Percentiles rank a stretch among this genome's conserved stretches.
phyloP scores from a whole-genome alignment of 2,329 filamentous ascomycete species.

The Cercospora nicotianae region DNA sequence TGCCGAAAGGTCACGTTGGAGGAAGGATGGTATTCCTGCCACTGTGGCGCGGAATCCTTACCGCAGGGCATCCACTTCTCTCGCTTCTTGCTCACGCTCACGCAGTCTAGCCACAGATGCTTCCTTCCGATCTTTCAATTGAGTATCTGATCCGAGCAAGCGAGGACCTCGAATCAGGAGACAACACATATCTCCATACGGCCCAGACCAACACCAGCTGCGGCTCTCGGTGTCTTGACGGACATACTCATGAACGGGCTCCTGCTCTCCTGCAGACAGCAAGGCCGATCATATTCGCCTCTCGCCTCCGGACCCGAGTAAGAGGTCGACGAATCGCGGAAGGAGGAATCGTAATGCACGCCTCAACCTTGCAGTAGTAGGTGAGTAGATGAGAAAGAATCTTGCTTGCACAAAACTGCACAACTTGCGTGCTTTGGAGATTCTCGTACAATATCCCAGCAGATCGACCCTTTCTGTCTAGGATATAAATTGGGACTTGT shows the following conservation, averaged over 20 bases:
- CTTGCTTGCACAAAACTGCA: neutral
- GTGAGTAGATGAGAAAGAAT: neutral
- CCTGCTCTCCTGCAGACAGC: neutral
- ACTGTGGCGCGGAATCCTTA: neutral
- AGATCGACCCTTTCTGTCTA: neutral
- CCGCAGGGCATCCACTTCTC: neutral
- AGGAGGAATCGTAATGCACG: neutral
- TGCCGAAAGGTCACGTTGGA: neutral
- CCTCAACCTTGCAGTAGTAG: neutral
- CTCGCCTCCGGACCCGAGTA: neutral
- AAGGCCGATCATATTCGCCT: neutral
- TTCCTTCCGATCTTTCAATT: neutral
- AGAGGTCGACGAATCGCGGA: neutral
- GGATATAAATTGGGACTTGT: neutral
- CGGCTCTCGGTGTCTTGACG: slow-evolving; percentile 4
- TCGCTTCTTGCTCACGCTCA: neutral
- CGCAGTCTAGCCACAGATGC: neutral
- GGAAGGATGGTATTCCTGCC: neutral
- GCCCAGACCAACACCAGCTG: neutral
- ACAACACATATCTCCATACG: neutral
- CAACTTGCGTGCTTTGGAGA: neutral
- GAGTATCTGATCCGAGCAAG: neutral
- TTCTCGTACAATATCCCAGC: neutral
- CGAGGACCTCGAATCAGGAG: neutral
- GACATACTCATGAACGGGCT: neutral